Base-by-base conservation (phyloP, 192 early-diverging fungal species). In the Dimargaris cristalligena region DNA sequence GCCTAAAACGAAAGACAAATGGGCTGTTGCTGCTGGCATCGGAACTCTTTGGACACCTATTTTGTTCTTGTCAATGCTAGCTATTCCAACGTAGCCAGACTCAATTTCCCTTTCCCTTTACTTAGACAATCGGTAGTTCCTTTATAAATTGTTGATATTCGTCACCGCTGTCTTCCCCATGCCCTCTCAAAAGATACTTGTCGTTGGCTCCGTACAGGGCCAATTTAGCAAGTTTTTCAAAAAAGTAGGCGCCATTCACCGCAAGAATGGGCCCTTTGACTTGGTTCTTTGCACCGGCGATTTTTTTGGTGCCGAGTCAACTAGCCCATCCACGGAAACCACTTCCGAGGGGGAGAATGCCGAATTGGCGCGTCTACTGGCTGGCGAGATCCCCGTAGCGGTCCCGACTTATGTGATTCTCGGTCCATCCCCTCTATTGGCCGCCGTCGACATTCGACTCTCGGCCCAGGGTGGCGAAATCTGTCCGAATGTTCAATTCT, bases 241-340 rank as follows among this genome's bases (percentile, higher is more conserved):
- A 20, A 91, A 90, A 64, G 73, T 87, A 60, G 76, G 72, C n/a
- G 74, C 79, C 9, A 80, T 91, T 59, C 76, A 91, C 62, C 58
- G 66, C 8, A 92, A 91, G 65, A 77, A 88, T 60, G 90, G 90
- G 0, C 92, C 92, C 8, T 95, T 95, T 63, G 86, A 89, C 32
- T 62, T 90, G 28, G 66, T 90, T 26, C 73, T 95, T 6, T 81
- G 86, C 35, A 74, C 78, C 0, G 92, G 92, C 20, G 87, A 91
- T 69, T 82, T 95, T 34, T 91, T 92, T 70, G 72, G 67, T n/a
- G n/a, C n/a, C n/a, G n/a, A n/a, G n/a, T n/a, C n/a, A n/a, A n/a
- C n/a, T n/a, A n/a, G n/a, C n/a, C n/a, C n/a, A n/a, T n/a, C n/a
- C n/a, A n/a, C n/a, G n/a, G n/a, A n/a, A n/a, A n/a, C n/a, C 72